Conservation (phyloP, 352 stramenopile species). For the Albugo laibachii region DNA sequence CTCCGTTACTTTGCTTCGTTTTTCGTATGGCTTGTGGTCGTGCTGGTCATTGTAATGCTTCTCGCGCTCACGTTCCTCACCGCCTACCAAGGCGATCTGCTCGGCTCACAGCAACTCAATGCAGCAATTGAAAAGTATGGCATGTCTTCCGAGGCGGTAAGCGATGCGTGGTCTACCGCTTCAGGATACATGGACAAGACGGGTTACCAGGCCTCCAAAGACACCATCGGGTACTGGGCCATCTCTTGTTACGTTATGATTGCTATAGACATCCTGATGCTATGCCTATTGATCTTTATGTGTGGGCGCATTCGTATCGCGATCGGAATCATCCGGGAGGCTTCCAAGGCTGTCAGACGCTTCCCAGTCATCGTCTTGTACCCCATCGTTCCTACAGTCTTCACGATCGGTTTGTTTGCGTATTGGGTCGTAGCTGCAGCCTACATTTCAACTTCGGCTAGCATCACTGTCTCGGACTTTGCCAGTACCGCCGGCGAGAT, state of each 20-base stretch:
- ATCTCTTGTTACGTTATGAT: conserved; percentile 64
- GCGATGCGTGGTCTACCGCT: conserved; percentile 8
- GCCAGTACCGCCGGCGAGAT: conserved; percentile 7
- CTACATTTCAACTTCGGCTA: conserved; percentile 54
- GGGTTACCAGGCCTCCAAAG: conserved; percentile 18
- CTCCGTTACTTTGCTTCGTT: conserved; percentile 53
- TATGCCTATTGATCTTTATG: conserved; percentile 61
- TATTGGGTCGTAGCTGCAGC: conserved; percentile 63
- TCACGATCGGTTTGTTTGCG: conserved; percentile 35
- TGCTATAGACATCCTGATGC: conserved; percentile 28
- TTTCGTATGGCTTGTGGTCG: conserved; percentile 65
- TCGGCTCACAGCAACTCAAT: conserved; percentile 24
- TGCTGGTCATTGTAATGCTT: conserved; percentile 38
- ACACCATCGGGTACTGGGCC: conserved; percentile 46
- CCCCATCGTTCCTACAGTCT: conserved; percentile 45
- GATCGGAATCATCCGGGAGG: conserved; percentile 73
- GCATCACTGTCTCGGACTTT: conserved; percentile 27
- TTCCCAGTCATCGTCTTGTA: conserved; percentile 69
- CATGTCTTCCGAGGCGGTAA: conserved; percentile 13
- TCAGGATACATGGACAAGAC: conserved; percentile 36
- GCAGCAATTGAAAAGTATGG: conserved; percentile 32
- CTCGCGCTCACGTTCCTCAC: conserved; percentile 57
- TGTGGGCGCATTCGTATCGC: conserved; percentile 66
- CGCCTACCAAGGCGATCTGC: conserved; percentile 42
- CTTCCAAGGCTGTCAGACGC: conserved; percentile 47